Conservation (phyloP, 2,329 filamentous ascomycete species). For the Achaetomium macrosporum region DNA sequence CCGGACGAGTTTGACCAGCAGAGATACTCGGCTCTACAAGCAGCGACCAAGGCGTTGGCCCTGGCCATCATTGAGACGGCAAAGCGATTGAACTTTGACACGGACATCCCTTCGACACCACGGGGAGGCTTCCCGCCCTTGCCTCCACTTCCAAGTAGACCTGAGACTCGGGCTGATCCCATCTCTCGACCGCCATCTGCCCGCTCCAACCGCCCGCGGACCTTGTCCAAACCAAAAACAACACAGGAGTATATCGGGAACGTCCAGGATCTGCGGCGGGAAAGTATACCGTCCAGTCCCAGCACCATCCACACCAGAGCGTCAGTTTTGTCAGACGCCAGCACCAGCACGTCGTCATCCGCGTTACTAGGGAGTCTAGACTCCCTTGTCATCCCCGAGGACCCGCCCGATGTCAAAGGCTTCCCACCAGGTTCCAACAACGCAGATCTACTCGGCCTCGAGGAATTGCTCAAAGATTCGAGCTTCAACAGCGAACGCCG, state of each 20-base stretch:
- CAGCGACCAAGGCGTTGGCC: conserved; percentile 36
- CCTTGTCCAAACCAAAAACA: background rate
- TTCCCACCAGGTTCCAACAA: background rate
- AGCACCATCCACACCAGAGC: conserved; percentile 9
- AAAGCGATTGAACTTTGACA: conserved; percentile 30
- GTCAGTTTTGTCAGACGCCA: conserved; percentile 9
- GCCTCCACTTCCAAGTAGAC: conserved; percentile 23
- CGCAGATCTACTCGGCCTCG: background rate
- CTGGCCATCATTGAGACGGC: conserved; percentile 35
- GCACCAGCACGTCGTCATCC: conserved; percentile 10
- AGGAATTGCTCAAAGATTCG: conserved; percentile 2
- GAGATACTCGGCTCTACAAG: conserved; percentile 34
- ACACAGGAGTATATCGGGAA: background rate
- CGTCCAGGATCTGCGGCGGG: background rate
- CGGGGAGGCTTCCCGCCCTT: conserved; percentile 26
- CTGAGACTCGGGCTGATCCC: background rate
- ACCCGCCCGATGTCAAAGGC: background rate
- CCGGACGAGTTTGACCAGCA: conserved; percentile 32
- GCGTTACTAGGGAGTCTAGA: conserved; percentile 1
- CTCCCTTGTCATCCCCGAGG: conserved; percentile 6
- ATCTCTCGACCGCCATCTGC: conserved; percentile 5
- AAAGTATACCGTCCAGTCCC: background rate
- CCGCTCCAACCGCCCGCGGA: conserved; percentile 1
- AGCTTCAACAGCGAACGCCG: conserved; percentile 1
- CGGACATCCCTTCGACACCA: conserved; percentile 9